Evolutionary conservation across 1,284 basidiomycete genomes (phyloP).

Genomic region (Ceratorhiza oryzae-sativae): DNA sequence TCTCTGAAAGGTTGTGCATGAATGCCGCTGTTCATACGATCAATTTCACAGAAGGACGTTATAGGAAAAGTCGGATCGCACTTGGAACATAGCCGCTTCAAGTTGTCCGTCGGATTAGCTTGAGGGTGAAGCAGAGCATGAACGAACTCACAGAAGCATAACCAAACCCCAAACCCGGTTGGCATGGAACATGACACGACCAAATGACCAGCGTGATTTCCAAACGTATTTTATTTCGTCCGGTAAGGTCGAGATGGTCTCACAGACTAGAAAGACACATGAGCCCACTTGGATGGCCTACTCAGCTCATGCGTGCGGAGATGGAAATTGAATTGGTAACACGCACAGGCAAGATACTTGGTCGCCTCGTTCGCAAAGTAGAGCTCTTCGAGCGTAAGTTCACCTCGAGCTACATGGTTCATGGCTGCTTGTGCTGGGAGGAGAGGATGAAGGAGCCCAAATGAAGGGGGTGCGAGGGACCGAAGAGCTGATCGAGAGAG

Average conservation of each 20-base stretch:
- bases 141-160: constrained; percentile 16
- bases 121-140: background rate
- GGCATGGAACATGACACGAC: constrained; percentile 36
- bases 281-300: too few species aligned
- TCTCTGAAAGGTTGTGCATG: constrained; percentile 16
- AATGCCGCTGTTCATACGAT: background rate
- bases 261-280: constrained; percentile 9
- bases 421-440: too few species aligned
- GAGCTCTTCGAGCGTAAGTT: background rate
- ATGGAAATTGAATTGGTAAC: too few species aligned
- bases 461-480: too few species aligned
- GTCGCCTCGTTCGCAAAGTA: background rate
- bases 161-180: constrained; percentile 18
- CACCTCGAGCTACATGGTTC: background rate
- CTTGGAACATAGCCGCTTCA: constrained; percentile 19
- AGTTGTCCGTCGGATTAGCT: background rate
- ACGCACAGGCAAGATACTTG: constrained; percentile 14
- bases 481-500: too few species aligned
- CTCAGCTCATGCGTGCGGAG: too few species aligned
- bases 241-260: constrained; percentile 11
- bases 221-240: constrained; percentile 6
- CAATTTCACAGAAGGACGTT: background rate
- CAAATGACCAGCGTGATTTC: constrained; percentile 31
- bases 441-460: too few species aligned
- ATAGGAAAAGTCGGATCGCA: too few species aligned